Conservation (phyloP, 129 eudicot genomes). For the Kitagawia praeruptora region DNA sequence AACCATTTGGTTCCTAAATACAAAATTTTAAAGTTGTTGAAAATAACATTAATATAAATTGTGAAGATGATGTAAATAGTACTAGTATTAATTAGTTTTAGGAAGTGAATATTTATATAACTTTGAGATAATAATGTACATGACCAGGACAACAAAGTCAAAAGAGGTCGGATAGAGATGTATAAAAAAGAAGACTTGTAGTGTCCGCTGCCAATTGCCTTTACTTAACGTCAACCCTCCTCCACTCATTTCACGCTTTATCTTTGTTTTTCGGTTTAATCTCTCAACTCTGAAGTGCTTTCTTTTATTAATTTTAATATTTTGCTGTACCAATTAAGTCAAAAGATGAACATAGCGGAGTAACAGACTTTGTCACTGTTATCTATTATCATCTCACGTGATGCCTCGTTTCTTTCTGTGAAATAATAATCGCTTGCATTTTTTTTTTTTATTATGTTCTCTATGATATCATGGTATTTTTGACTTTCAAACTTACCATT, state of each 20-base stretch:
- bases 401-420: background rate
- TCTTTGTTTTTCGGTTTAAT: background rate
- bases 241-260: background rate
- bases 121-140: background rate
- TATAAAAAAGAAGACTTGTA: background rate
- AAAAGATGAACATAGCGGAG: background rate
- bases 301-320: background rate
- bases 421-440: too few species aligned
- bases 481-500: too few species aligned
- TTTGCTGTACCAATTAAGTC: background rate
- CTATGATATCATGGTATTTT: too few species aligned
- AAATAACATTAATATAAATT: too few species aligned
- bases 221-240: slow-evolving; percentile 18
- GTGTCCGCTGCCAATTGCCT: slow-evolving; percentile 3
- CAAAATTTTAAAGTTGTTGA: too few species aligned
- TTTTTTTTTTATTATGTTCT: too few species aligned
- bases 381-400: background rate
- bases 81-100: background rate
- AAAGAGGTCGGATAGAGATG: background rate
- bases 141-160: background rate
- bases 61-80: too few species aligned
- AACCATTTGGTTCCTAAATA: too few species aligned
- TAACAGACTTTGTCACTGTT: background rate
- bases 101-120: background rate
- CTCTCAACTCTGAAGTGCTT: background rate